phyloP scores from a whole-genome alignment of 75 land plant species.

The Picea sitchensis region DNA sequence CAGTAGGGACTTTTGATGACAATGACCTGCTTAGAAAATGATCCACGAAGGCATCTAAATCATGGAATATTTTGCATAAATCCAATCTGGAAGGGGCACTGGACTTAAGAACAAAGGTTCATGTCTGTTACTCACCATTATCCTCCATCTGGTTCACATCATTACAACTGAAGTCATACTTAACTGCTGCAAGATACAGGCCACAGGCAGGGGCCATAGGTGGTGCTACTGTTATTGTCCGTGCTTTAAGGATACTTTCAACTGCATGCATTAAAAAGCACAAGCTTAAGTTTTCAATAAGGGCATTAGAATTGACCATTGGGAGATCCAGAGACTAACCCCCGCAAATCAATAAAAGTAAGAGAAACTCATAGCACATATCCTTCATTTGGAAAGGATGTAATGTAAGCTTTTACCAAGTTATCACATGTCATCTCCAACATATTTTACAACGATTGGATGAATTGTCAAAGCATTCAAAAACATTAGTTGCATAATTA shows the following conservation, averaged over 20 bases:
- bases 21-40: too few relatives aligned
- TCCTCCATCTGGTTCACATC: neutral
- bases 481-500: too few relatives aligned
- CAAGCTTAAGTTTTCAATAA: neutral
- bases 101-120: too few relatives aligned
- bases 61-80: too few relatives aligned
- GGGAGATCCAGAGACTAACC: too few relatives aligned
- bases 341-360: neutral
- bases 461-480: too few relatives aligned
- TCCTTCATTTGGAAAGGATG: neutral
- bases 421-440: neutral
- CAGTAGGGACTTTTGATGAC: too few relatives aligned
- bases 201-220: conserved; percentile 98
- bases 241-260: conserved; percentile 67
- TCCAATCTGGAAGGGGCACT: too few relatives aligned
- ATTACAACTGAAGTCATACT: conserved; percentile 35
- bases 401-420: neutral
- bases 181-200: conserved; percentile 82
- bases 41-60: too few relatives aligned
- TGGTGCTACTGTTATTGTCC: conserved; percentile 56
- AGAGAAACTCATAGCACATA: neutral
- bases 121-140: too few relatives aligned
- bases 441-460: neutral
- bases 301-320: too few relatives aligned
- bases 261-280: conserved; percentile 28